Percentiles rank a stretch among this genome's conserved stretches.
Conservation (phyloP, 2,329 filamentous ascomycete species). For the Penicillium paneum region DNA sequence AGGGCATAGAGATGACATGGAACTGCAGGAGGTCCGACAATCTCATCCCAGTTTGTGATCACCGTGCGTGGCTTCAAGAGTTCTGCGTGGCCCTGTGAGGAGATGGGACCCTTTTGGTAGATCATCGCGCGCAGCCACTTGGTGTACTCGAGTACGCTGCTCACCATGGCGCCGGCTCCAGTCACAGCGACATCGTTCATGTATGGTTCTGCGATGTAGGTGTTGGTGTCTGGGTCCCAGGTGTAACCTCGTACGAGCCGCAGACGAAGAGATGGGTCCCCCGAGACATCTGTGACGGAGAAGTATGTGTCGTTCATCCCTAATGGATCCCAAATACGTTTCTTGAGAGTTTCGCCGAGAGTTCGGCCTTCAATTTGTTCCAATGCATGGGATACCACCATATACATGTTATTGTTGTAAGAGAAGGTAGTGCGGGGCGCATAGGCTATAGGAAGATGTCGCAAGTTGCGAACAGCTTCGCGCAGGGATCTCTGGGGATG, state of each 20-base stretch:
- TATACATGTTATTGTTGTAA: slow-evolving; percentile 28
- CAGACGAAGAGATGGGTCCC: not conserved
- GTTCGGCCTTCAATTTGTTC: slow-evolving; percentile 12
- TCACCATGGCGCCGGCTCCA: slow-evolving; percentile 25
- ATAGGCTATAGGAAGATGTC: slow-evolving; percentile 19
- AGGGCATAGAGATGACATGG: slow-evolving; percentile 21
- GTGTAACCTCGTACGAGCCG: slow-evolving; percentile 21
- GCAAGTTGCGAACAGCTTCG: slow-evolving; percentile 20
- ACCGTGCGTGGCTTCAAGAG: slow-evolving; percentile 14
- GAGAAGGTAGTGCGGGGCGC: slow-evolving; percentile 19
- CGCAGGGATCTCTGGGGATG: not conserved
- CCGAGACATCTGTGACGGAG: slow-evolving; percentile 13
- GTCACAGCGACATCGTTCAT: slow-evolving; percentile 17
- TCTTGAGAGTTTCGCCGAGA: slow-evolving; percentile 15
- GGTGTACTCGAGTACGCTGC: slow-evolving; percentile 27
- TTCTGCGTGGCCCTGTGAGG: slow-evolving; percentile 13
- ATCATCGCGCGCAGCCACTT: slow-evolving; percentile 25
- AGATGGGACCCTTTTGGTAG: slow-evolving; percentile 15
- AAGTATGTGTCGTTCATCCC: slow-evolving; percentile 27
- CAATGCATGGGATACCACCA: slow-evolving; percentile 19
- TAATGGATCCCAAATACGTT: slow-evolving; percentile 24
- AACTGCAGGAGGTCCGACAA: slow-evolving; percentile 5
- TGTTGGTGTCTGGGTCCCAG: slow-evolving; percentile 13
- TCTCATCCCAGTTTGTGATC: slow-evolving; percentile 4
- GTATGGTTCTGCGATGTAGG: slow-evolving; percentile 14